These are phyloP conservation scores for Ambrosiella cleistominuta DNA, from an alignment of 2,329 filamentous ascomycete species.

Conservation along the genomic window DNA sequence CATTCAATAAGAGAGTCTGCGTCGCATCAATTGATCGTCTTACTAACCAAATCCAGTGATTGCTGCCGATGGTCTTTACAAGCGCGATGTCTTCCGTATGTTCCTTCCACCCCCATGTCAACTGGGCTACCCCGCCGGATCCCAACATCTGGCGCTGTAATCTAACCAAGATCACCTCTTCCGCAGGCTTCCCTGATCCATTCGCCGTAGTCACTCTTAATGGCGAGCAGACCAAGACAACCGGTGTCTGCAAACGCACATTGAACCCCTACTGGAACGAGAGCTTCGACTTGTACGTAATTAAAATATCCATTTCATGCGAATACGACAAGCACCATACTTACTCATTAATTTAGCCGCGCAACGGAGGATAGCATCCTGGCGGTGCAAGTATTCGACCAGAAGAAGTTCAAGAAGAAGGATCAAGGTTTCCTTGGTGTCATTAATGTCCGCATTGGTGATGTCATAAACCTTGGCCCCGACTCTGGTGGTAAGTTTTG, in stretches of 20 bases:
- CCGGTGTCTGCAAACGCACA: slow-evolving; percentile 88
- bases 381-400: slow-evolving; percentile 95
- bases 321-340: neutral
- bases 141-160: neutral
- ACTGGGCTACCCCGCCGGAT: neutral
- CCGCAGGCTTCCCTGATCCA: slow-evolving; percentile 79
- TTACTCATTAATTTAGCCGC: slow-evolving; percentile 34
- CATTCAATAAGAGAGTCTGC: slow-evolving; percentile 11
- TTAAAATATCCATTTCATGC: neutral
- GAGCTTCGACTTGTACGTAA: slow-evolving; percentile 82
- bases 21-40: neutral
- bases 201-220: slow-evolving; percentile 95
- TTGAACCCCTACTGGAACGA: slow-evolving; percentile 99
- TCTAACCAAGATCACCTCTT: neutral
- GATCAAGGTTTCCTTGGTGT: slow-evolving; percentile 91
- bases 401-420: slow-evolving; percentile 99
- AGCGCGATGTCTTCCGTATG: slow-evolving; percentile 97
- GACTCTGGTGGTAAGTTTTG: slow-evolving; percentile 63
- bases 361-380: slow-evolving; percentile 92
- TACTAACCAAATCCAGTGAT: slow-evolving; percentile 53
- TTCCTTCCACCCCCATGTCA: slow-evolving; percentile 16
- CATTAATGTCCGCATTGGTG: slow-evolving; percentile 90
- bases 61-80: slow-evolving; percentile 94
- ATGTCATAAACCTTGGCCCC: slow-evolving; percentile 77
- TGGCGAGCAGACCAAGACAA: slow-evolving; percentile 97